phyloP scores from a whole-genome alignment of 805 yeast genomes.

The Candida insectalens region DNA sequence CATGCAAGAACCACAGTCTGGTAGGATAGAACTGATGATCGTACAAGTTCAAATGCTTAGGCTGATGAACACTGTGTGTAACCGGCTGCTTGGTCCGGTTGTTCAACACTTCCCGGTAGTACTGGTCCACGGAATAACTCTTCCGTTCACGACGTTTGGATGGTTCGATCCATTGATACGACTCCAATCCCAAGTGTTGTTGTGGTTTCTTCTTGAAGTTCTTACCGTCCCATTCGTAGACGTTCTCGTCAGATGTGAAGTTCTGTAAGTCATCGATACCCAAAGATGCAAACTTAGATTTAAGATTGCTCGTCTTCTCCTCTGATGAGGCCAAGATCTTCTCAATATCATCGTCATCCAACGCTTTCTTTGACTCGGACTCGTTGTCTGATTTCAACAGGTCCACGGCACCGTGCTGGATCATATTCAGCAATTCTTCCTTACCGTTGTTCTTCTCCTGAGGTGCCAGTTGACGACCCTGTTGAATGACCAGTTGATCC shows the following conservation, averaged over 20 bases:
- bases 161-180: slow-evolving; percentile 72
- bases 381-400: slow-evolving; percentile 31
- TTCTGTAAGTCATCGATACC: slow-evolving; percentile 74
- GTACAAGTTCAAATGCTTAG: slow-evolving; percentile 71
- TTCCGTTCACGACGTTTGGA: slow-evolving; percentile 78
- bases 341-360: slow-evolving; percentile 52
- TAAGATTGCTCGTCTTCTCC: slow-evolving; percentile 50
- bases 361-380: slow-evolving; percentile 9
- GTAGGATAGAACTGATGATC: slow-evolving; percentile 89
- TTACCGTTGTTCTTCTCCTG: slow-evolving; percentile 36
- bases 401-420: slow-evolving; percentile 73
- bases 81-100: slow-evolving; percentile 10
- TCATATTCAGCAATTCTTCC: slow-evolving; percentile 71
- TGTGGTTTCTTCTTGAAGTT: slow-evolving; percentile 60
- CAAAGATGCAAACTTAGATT: slow-evolving; percentile 52
- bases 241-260: slow-evolving; percentile 51
- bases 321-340: slow-evolving; percentile 51
- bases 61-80: slow-evolving; percentile 61
- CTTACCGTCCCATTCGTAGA: slow-evolving; percentile 84
- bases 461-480: slow-evolving; percentile 31
- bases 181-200: slow-evolving; percentile 28
- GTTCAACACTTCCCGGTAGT: slow-evolving; percentile 43
- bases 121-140: slow-evolving; percentile 80
- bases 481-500: slow-evolving; percentile 78
- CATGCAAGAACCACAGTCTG: slow-evolving; percentile 66